A percentile compares a stretch with the other conserved stretches of the same genome.
Conservation (phyloP, 2,329 filamentous ascomycete species). For the Beauveria pseudobassiana region DNA sequence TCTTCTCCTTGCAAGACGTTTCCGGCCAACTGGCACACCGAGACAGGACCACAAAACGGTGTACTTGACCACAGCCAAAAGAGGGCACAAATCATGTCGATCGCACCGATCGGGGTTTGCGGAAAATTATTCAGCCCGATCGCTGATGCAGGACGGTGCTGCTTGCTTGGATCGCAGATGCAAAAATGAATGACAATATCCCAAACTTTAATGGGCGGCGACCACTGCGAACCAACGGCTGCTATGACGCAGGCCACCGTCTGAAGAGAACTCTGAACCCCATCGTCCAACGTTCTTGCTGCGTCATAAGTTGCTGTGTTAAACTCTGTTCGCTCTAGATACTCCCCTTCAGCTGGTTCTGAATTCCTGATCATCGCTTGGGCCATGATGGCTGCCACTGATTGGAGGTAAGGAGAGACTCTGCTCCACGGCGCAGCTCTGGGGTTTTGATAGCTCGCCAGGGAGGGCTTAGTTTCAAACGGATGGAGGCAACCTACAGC, state of each 20-base stretch:
- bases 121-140: not conserved
- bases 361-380: not conserved
- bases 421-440: not conserved
- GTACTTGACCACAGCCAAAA: not conserved
- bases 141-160: not conserved
- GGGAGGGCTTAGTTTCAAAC: not conserved
- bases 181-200: constrained; percentile 1
- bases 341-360: not conserved
- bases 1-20: not conserved
- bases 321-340: not conserved
- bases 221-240: not conserved
- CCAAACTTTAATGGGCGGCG: not conserved
- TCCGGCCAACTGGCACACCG: not conserved
- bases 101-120: not conserved
- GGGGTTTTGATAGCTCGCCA: not conserved
- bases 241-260: not conserved
- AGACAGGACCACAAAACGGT: not conserved
- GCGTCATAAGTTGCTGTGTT: not conserved
- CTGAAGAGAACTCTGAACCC: not conserved
- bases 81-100: not conserved
- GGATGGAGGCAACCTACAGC: not conserved
- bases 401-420: not conserved
- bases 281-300: not conserved
- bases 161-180: not conserved
- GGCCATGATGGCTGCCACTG: not conserved